phyloP scores from a whole-genome alignment of 2,329 filamentous ascomycete genomes.

The Alternaria solani region DNA sequence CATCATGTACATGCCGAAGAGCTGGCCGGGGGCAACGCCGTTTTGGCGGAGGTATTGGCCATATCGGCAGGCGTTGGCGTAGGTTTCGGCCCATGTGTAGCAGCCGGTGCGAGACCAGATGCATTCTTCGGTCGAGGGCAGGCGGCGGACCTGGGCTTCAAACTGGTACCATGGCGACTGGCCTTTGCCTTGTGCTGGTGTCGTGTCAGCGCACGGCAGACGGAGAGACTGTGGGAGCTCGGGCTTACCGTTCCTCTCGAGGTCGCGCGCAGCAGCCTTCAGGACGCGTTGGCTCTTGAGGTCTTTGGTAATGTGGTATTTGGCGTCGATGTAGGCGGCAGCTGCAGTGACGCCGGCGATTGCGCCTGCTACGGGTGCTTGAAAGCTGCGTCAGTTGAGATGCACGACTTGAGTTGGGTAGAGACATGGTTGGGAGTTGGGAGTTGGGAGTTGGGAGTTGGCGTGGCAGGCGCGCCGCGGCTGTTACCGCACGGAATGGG shows the following conservation, averaged over 20 bases:
- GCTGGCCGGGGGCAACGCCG: constrained; percentile 66
- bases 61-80: constrained; percentile 53
- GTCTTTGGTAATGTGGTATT: constrained; percentile 72
- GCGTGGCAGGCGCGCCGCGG: constrained; percentile 10
- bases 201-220: constrained; percentile 6
- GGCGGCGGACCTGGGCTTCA: constrained; percentile 62
- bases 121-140: constrained; percentile 61
- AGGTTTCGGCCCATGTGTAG: constrained; percentile 50
- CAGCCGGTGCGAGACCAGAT: constrained; percentile 72
- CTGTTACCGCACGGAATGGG: neutral
- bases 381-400: constrained; percentile 14
- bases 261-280: constrained; percentile 56
- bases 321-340: constrained; percentile 72
- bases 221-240: neutral
- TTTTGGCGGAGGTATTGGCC: constrained; percentile 49
- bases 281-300: constrained; percentile 56
- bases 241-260: constrained; percentile 59
- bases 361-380: constrained; percentile 46
- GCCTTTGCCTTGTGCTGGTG: constrained; percentile 53
- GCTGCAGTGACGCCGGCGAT: constrained; percentile 50
- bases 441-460: too few species aligned
- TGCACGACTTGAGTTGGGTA: neutral
- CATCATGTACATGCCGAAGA: constrained; percentile 72
- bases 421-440: neutral
- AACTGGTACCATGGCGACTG: constrained; percentile 73